Evolutionary conservation across 257 asterid genomes (phyloP).

Genomic region (Solanum virginianum): DNA sequence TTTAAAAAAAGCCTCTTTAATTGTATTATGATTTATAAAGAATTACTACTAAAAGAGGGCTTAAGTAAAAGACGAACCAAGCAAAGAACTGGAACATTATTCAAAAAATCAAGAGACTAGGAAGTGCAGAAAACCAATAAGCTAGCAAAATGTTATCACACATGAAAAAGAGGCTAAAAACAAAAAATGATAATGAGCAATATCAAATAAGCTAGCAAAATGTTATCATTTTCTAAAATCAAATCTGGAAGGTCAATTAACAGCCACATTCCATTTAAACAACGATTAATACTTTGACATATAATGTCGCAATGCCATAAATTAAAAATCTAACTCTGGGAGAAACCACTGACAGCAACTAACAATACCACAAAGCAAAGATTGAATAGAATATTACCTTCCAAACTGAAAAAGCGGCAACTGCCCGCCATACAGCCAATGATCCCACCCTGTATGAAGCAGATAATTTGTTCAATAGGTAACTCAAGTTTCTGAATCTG

Average conservation of each 20-base stretch:
- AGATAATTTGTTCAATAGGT: not conserved
- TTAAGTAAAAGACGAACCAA: not conserved
- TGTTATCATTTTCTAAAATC: not conserved
- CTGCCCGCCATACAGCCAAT: slow-evolving; percentile 67
- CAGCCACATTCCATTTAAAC: not conserved
- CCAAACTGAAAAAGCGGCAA: slow-evolving; percentile 52
- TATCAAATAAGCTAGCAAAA: not conserved
- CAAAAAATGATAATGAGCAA: not conserved
- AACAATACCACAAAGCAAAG: not conserved
- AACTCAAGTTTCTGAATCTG: not conserved
- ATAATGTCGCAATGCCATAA: not conserved
- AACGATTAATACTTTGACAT: not conserved
- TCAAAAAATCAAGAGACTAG: not conserved
- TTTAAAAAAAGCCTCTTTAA: not conserved
- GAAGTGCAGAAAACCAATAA: not conserved
- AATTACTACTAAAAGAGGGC: not conserved
- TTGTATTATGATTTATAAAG: not conserved
- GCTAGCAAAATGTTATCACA: no score
- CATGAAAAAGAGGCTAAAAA: not conserved
- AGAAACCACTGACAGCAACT: not conserved
- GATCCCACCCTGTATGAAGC: slow-evolving; percentile 56
- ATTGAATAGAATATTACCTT: slow-evolving; percentile 38
- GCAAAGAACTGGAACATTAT: not conserved
- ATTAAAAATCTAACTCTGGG: not conserved
- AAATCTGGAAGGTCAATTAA: not conserved